These are phyloP conservation scores for Podaxis pistillaris DNA, from an alignment of 768 basidiomycete species.

Conservation along the genomic window DNA sequence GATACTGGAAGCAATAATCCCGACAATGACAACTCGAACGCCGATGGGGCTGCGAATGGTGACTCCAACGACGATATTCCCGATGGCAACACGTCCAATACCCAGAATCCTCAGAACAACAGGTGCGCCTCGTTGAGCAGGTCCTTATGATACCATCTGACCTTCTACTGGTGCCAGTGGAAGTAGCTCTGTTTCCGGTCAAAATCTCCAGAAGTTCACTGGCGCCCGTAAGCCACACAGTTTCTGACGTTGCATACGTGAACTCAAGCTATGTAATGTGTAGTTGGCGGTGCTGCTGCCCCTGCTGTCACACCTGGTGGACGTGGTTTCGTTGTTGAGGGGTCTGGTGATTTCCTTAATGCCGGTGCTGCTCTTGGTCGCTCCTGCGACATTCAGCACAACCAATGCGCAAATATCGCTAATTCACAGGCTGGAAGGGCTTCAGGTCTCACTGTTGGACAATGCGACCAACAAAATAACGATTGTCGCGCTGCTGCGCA, in stretches of 20 bases:
- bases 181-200: conserved; percentile 20
- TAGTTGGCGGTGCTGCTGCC: conserved; percentile 42
- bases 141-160: conserved; percentile 15
- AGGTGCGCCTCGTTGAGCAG: not conserved
- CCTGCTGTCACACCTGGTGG: conserved; percentile 46
- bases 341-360: conserved; percentile 47
- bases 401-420: conserved; percentile 49
- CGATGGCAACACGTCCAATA: conserved; percentile 2
- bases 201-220: conserved; percentile 52
- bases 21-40: conserved; percentile 20
- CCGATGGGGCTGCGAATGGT: conserved; percentile 11
- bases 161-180: conserved; percentile 14
- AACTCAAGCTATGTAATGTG: not conserved
- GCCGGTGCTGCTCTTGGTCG: conserved; percentile 48
- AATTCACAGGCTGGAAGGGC: conserved; percentile 41
- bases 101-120: conserved; percentile 10
- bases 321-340: conserved; percentile 45
- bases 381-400: conserved; percentile 59
- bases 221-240: conserved; percentile 37
- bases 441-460: conserved; percentile 36
- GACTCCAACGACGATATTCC: conserved; percentile 11
- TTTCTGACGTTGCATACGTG: not conserved
- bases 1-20: conserved; percentile 24
- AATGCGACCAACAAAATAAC: conserved; percentile 37
- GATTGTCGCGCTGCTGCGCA: conserved; percentile 27